phyloP scores from a whole-genome alignment of 306 rosid genomes.

The Coriaria nepalensis region DNA sequence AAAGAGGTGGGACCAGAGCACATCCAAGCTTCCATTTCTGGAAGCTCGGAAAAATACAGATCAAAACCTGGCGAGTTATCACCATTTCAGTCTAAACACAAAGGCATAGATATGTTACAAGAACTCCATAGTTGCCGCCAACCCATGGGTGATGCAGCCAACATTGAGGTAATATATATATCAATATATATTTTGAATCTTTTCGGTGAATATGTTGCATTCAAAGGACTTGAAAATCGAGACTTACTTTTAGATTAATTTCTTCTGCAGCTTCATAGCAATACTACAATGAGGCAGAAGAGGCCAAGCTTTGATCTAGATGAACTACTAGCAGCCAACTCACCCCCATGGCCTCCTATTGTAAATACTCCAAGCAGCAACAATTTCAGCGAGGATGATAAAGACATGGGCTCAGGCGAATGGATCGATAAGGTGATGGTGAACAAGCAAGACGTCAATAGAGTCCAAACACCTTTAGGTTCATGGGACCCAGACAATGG shows the following conservation, averaged over 20 bases:
- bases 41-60: slow-evolving; percentile 51
- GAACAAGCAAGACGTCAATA: slow-evolving; percentile 65
- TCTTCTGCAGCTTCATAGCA: slow-evolving; percentile 45
- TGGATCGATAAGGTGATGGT: slow-evolving; percentile 99
- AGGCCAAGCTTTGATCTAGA: slow-evolving; percentile 71
- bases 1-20: slow-evolving; percentile 45
- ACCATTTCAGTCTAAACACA: slow-evolving; percentile 35
- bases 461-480: slow-evolving; percentile 40
- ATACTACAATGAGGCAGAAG: slow-evolving; percentile 38
- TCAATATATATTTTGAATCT: neutral
- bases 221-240: neutral
- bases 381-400: slow-evolving; percentile 52
- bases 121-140: slow-evolving; percentile 30
- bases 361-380: slow-evolving; percentile 46
- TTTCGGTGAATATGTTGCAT: slow-evolving; percentile 1
- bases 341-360: slow-evolving; percentile 82
- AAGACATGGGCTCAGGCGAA: slow-evolving; percentile 50
- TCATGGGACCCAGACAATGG: slow-evolving; percentile 71
- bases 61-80: slow-evolving; percentile 35
- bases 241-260: neutral
- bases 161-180: slow-evolving; percentile 32
- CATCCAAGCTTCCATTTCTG: slow-evolving; percentile 24
- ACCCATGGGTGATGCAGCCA: slow-evolving; percentile 47
- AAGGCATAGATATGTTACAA: slow-evolving; percentile 23
- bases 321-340: slow-evolving; percentile 51